Percentiles rank a stretch among this genome's conserved stretches.
These are phyloP conservation scores for Moesziomyces antarcticus DNA, from an alignment of 1,284 basidiomycete genomes.

Conservation along the genomic window DNA sequence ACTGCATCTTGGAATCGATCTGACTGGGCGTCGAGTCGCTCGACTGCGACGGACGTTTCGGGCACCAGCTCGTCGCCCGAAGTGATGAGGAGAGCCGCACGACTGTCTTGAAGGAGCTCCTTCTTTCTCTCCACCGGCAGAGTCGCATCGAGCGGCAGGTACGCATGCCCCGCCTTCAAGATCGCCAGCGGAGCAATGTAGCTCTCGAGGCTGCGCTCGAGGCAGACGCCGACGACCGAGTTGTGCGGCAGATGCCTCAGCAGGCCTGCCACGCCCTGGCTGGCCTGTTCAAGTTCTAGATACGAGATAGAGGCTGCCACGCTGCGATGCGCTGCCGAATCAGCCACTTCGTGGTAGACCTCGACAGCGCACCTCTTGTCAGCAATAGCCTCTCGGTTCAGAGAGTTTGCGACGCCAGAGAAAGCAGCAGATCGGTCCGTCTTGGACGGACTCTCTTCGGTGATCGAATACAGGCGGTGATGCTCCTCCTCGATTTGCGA, in stretches of 20 bases:
- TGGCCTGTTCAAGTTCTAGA: slow-evolving; percentile 37
- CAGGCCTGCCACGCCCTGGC: slow-evolving; percentile 31
- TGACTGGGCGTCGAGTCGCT: slow-evolving; percentile 21
- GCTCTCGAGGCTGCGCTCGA: slow-evolving; percentile 53
- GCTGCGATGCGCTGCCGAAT: slow-evolving; percentile 3
- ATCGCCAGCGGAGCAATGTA: slow-evolving; percentile 57
- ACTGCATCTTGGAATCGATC: slow-evolving; percentile 6
- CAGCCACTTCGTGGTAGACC: slow-evolving; percentile 32
- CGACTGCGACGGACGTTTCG: not conserved
- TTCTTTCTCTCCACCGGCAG: slow-evolving; percentile 62
- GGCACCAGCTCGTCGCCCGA: slow-evolving; percentile 9
- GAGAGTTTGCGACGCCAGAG: slow-evolving; percentile 14
- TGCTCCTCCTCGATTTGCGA: not conserved
- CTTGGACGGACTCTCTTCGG: not conserved
- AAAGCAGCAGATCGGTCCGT: not conserved
- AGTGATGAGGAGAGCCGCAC: slow-evolving; percentile 42
- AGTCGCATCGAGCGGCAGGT: slow-evolving; percentile 66
- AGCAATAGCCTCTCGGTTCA: slow-evolving; percentile 16
- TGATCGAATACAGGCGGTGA: slow-evolving; percentile 14
- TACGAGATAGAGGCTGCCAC: slow-evolving; percentile 34
- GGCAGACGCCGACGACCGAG: slow-evolving; percentile 55
- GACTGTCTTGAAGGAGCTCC: slow-evolving; percentile 58
- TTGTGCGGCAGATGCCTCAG: slow-evolving; percentile 17
- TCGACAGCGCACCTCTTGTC: slow-evolving; percentile 36
- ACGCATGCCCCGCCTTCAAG: slow-evolving; percentile 56